These are phyloP conservation scores for Solanum megistacrolobum DNA, from an alignment of 257 asterid genomes.

Conservation along the genomic window DNA sequence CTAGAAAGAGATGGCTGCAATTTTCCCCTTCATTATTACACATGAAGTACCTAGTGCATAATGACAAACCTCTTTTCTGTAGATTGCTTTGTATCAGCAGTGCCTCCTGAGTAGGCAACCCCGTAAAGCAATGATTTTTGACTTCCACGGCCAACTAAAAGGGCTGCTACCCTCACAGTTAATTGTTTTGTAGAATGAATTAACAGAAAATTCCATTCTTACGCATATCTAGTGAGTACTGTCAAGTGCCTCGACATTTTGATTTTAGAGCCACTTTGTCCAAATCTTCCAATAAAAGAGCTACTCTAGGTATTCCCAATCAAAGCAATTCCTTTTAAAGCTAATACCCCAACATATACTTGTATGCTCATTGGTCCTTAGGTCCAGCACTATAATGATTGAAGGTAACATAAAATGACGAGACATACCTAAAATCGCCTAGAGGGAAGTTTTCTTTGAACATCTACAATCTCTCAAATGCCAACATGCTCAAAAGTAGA, in stretches of 20 bases:
- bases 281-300: neutral
- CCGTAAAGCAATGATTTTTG: neutral
- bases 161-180: neutral
- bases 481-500: neutral
- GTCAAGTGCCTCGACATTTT: neutral
- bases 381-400: neutral
- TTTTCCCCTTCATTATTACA: neutral
- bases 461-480: neutral
- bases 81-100: neutral
- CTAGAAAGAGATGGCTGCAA: neutral
- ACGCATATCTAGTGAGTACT: neutral
- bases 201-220: neutral
- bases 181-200: neutral
- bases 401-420: neutral
- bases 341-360: neutral
- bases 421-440: neutral
- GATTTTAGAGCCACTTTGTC: neutral
- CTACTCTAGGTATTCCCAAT: neutral
- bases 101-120: neutral
- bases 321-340: neutral
- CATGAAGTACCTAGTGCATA: neutral
- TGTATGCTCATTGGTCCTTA: neutral
- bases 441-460: neutral
- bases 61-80: neutral
- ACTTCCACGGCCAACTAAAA: neutral